Evolutionary conservation across 2,329 filamentous ascomycete genomes (phyloP).

Genomic region (Aspergillus costaricaensis): DNA sequence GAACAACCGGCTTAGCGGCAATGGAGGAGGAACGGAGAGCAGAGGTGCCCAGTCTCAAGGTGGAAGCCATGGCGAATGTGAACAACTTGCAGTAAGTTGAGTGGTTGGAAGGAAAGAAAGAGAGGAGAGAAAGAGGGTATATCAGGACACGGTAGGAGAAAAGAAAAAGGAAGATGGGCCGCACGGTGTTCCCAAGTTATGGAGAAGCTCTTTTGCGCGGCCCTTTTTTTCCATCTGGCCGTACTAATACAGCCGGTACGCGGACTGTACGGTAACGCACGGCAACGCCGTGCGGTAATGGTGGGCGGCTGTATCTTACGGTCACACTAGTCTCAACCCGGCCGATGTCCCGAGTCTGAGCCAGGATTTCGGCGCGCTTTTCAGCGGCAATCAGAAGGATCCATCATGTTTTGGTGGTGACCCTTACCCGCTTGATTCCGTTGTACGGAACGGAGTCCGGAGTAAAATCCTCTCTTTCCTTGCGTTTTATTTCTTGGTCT

Average conservation of each 20-base stretch:
- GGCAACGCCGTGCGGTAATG: slow-evolving; percentile 16
- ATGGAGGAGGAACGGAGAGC: slow-evolving; percentile 76
- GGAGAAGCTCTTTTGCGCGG: slow-evolving; percentile 37
- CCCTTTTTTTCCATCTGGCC: slow-evolving; percentile 36
- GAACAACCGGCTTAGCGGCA: slow-evolving; percentile 67
- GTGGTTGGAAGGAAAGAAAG: slow-evolving; percentile 33
- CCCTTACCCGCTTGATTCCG: slow-evolving; percentile 21
- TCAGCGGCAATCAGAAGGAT: slow-evolving; percentile 6
- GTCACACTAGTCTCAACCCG: slow-evolving; percentile 30
- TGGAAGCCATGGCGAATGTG: slow-evolving; percentile 71
- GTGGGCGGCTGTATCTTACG: slow-evolving; percentile 21
- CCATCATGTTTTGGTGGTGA: slow-evolving; percentile 6
- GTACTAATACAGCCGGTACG: slow-evolving; percentile 39
- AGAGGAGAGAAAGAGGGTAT: slow-evolving; percentile 33
- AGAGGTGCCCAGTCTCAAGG: slow-evolving; percentile 77
- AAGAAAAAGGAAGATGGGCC: slow-evolving; percentile 31
- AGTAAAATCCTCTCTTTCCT: slow-evolving; percentile 3
- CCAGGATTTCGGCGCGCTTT: slow-evolving; percentile 7
- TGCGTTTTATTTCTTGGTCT: not conserved
- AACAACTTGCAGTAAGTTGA: slow-evolving; percentile 36
- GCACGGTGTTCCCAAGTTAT: slow-evolving; percentile 13
- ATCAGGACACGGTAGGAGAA: slow-evolving; percentile 39
- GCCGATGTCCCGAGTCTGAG: slow-evolving; percentile 27
- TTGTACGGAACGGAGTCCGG: slow-evolving; percentile 17
- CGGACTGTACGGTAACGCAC: slow-evolving; percentile 24